Evolutionary conservation across 2,329 filamentous ascomycete genomes (phyloP), one percentile per base, ranked within the genome.

Genomic region (Aspergillus sp.): DNA sequence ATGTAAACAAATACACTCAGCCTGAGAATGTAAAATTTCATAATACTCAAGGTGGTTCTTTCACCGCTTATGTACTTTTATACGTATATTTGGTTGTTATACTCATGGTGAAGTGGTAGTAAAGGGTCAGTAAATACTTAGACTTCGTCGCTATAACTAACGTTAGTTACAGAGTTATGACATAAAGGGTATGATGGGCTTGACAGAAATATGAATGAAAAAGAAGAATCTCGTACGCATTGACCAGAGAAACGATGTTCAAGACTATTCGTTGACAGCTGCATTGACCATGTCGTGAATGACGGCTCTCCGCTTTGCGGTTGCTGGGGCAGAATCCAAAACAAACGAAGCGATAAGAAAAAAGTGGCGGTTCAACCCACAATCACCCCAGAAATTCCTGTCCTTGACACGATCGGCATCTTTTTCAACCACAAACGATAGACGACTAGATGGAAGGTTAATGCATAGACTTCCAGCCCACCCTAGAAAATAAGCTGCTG

Each of bases 301-400:
- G 39, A 21, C 14, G n/a, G 40, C 35, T 19, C 41, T 17, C 46
- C 48, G 47, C 40, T 50, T 45, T 52, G 47, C 33, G 51, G 56
- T 58, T 58, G 56, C 56, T 55, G 51, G 56, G 56, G 51, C 56
- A 58, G 40, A 57, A 53, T 50, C 50, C 44, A 43, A 57, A 57
- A 57, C 56, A 57, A 57, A 57, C 45, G 49, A 48, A 47, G n/a
- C 53, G 56, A 57, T 57, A 53, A 53, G 53, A 44, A 56, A 52
- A 52, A 56, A 51, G 54, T 51, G 54, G 47, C 54, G 37, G 39
- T 45, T 55, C 31, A 45, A n/a, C 46, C 15, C 47, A 45, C 47
- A 49, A 21, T 37, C 37, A 43, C n/a, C 39, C 6, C 45, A 19
- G 21, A 44, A 31, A 43, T 37, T 24, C 24, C 46, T 8, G 3